Base-by-base conservation (phyloP, 2,329 filamentous ascomycete genomes). In the Polychaeton citri region DNA sequence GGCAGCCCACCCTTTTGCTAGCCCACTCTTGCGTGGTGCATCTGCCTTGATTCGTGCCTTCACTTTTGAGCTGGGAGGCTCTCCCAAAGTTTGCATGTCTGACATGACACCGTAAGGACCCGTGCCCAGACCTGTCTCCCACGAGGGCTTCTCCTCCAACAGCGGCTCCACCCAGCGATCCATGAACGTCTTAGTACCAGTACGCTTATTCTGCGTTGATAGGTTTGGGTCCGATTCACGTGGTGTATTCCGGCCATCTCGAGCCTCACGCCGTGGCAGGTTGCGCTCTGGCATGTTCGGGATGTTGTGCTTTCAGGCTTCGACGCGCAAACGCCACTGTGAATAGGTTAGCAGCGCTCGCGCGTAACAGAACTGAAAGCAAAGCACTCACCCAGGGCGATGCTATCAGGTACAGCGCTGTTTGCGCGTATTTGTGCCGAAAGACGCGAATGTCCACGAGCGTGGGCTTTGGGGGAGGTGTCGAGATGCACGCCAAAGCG, bases 51-150 rank as follows among this genome's bases (percentile, higher is more conserved):
- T 55, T 45, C 69, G 66, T 42, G 65, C 64, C 61, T 76, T 74
- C 45, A 76, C 65, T 53, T 74, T 71, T 33, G 69, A 61, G 16
- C 68, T 69, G 9, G 86, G 86, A 47, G 77, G 67, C 37, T 76
- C 71, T 28, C 86, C 86, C 38, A 94, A 63, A 18, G 86, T 79
- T 36, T 77, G 78, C 86, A 93, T 93, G 50, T 79, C 79, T 58
- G 83, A 79, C 39, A 92, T 66, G 13, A 92, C 81, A 44, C 82
- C 82, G 56, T 76, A 74, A 33, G 79, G 70, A 50, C 79, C 66
- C 47, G 24, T 28, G 12, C 24, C 24, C 24, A 28, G 12, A 15
- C 24, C 24, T 3, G 24, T 28, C 64, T 83, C 76, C 54, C 79
- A 93, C 54, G 81, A 88, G 8, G 86, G 68, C 32, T 63, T 63